A percentile compares a stretch with the other conserved stretches of the same genome.
These are phyloP conservation scores for Mariannaea elegans DNA, from an alignment of 2,329 filamentous ascomycete genomes.

Conservation along the genomic window DNA sequence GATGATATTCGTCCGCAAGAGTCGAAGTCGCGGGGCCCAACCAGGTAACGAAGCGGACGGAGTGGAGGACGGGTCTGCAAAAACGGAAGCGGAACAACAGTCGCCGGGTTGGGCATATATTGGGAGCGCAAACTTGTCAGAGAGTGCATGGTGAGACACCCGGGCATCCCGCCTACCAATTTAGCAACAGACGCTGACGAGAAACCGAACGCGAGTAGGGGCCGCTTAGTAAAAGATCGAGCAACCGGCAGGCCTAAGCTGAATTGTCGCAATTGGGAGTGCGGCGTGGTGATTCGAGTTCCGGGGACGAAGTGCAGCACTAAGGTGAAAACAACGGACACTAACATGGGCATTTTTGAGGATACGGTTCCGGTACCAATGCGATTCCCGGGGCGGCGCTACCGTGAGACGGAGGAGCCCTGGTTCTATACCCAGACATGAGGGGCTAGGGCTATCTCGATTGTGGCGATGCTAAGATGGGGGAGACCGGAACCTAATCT, in stretches of 20 bases:
- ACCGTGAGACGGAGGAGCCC: slow-evolving; percentile 51
- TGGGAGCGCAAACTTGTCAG: slow-evolving; percentile 90
- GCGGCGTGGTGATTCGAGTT: slow-evolving; percentile 81
- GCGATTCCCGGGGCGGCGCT: slow-evolving; percentile 63
- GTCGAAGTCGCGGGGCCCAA: slow-evolving; percentile 20
- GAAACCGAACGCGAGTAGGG: slow-evolving; percentile 62
- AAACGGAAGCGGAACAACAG: slow-evolving; percentile 26
- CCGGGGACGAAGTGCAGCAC: slow-evolving; percentile 31
- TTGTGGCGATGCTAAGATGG: slow-evolving; percentile 39
- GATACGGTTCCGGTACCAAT: slow-evolving; percentile 71
- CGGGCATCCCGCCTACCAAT: slow-evolving; percentile 10
- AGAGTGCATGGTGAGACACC: slow-evolving; percentile 84
- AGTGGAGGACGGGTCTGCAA: slow-evolving; percentile 28
- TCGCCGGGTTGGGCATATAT: slow-evolving; percentile 79
- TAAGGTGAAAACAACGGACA: slow-evolving; percentile 19
- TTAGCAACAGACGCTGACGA: slow-evolving; percentile 34
- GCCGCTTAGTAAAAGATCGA: slow-evolving; percentile 76
- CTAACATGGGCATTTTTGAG: slow-evolving; percentile 56
- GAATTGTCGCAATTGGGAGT: slow-evolving; percentile 94
- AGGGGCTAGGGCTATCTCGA: slow-evolving; percentile 34
- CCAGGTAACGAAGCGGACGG: slow-evolving; percentile 9
- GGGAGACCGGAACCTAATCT: slow-evolving; percentile 25
- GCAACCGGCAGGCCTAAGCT: slow-evolving; percentile 75
- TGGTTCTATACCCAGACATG: slow-evolving; percentile 52
- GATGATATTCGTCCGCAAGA: slow-evolving; percentile 62